Evolutionary conservation across 2,329 filamentous ascomycete genomes (phyloP).

Genomic region (Pseudogymnoascus sp.): DNA sequence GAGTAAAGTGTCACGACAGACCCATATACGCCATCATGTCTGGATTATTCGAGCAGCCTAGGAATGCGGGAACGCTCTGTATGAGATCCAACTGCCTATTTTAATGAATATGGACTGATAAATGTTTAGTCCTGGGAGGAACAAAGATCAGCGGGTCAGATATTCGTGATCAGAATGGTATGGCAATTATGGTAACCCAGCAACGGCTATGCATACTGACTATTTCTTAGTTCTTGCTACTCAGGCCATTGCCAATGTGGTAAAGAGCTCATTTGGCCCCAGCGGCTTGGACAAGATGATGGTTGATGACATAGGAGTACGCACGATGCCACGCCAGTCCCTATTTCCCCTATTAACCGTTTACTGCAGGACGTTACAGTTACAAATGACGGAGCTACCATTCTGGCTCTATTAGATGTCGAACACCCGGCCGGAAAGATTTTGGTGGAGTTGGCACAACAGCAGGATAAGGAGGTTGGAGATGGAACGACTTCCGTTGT

Average conservation of each 20-base stretch:
- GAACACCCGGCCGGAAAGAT: slow-evolving; percentile 99
- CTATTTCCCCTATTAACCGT: slow-evolving; percentile 18
- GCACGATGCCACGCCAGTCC: slow-evolving; percentile 25
- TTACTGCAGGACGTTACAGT: slow-evolving; percentile 81
- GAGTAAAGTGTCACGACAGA: slow-evolving; percentile 16
- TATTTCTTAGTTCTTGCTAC: slow-evolving; percentile 68
- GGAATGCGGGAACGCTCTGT: slow-evolving; percentile 87
- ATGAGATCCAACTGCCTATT: slow-evolving; percentile 28
- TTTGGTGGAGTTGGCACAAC: slow-evolving; percentile 90
- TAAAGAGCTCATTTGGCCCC: slow-evolving; percentile 97
- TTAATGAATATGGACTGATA: slow-evolving; percentile 27
- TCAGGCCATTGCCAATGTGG: slow-evolving; percentile 95
- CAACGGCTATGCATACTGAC: slow-evolving; percentile 15
- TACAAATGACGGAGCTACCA: slow-evolving; percentile 97
- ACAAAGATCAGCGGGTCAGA: slow-evolving; percentile 95
- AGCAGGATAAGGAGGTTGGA: slow-evolving; percentile 98
- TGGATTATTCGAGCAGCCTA: slow-evolving; percentile 90
- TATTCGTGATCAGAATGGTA: slow-evolving; percentile 94
- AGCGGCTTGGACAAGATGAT: slow-evolving; percentile 99
- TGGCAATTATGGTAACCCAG: slow-evolving; percentile 24
- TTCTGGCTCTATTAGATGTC: slow-evolving; percentile 88
- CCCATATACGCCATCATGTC: slow-evolving; percentile 52
- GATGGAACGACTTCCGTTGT: slow-evolving; percentile 98
- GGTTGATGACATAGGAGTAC: slow-evolving; percentile 96
- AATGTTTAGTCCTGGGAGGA: slow-evolving; percentile 68